Base-by-base conservation (phyloP, 192 early-diverging fungal genomes). In the Coemansia sp. region DNA sequence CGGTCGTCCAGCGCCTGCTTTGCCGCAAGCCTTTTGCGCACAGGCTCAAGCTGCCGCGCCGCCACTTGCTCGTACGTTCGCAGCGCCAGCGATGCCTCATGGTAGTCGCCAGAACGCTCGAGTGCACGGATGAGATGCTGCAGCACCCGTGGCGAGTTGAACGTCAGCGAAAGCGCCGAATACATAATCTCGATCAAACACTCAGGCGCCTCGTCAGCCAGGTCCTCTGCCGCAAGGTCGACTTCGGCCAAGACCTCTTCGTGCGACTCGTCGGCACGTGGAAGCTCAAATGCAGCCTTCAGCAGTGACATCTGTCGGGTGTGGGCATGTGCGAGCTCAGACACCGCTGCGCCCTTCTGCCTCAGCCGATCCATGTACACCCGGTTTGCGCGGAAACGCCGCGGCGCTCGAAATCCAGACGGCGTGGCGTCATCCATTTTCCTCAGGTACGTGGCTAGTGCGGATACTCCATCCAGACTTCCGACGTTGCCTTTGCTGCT, bases 1-100 rank as follows among this genome's bases (percentile, higher is more conserved):
- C 40, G 0, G 57, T 53, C 42, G 48, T 19, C 34, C 61, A 59
- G 17, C 39, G 58, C 53, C 53, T 39, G 53, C 19, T 64, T 40
- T 30, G 62, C 60, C 11, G 17, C 44, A 7, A 65, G 15, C 2
- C 52, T 52, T 60, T 68, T 67, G 39, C 67, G 55, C 40, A 68
- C 55, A 6, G 57, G 47, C 50, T 73, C 66, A 48, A 82, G 45
- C 15, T 79, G 76, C 6, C 80, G 70, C 33, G 76, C 81, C 17
- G 80, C 79, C 64, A 88, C 62, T 37, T 77, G 59, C 48, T 82
- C 55, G 59, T 92, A 92, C 1, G 87, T 75, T 25, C 70, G 62
- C 5, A 92, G 54, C 19, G 85, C 88, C 55, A 86, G 63, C n/a
- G 84, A 78, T 0, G 88, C 90, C 70, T 92, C 90, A 47, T 87